Conservation (phyloP, 2,329 filamentous ascomycete species). For the Penicillium sp. region DNA sequence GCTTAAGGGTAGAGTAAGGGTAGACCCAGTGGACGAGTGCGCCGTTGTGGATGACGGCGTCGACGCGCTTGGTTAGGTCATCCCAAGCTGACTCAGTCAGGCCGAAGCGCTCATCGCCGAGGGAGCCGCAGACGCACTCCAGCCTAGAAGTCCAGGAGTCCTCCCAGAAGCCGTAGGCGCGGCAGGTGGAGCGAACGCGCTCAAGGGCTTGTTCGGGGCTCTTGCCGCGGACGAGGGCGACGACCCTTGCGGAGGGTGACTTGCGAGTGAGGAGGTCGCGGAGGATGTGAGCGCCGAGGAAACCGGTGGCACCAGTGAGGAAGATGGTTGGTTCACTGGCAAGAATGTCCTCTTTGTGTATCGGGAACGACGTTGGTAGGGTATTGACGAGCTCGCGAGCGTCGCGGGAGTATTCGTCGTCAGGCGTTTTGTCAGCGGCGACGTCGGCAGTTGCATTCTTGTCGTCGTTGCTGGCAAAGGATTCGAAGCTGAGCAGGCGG, state of each 20-base stretch:
- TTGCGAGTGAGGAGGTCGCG: constrained; percentile 72
- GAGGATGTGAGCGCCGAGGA: constrained; percentile 81
- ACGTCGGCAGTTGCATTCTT: constrained; percentile 48
- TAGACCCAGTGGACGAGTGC: constrained; percentile 80
- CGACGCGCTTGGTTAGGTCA: constrained; percentile 66
- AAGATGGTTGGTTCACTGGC: constrained; percentile 65
- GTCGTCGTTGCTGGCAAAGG: constrained; percentile 50
- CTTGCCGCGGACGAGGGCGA: constrained; percentile 77
- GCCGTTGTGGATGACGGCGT: constrained; percentile 82
- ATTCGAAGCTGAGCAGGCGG: constrained; percentile 51
- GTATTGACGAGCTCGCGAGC: constrained; percentile 52
- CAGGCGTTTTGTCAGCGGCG: constrained; percentile 38
- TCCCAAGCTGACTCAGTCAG: constrained; percentile 71
- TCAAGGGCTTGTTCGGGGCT: constrained; percentile 63
- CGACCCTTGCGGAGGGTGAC: constrained; percentile 63
- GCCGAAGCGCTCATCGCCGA: constrained; percentile 74
- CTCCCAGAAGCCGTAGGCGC: constrained; percentile 80
- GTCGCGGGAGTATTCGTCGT: constrained; percentile 57
- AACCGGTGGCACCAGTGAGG: constrained; percentile 88
- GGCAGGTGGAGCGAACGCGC: constrained; percentile 69
- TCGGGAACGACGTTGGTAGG: constrained; percentile 53
- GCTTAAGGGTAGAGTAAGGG: constrained; percentile 72
- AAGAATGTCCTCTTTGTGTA: constrained; percentile 40
- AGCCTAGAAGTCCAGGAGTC: constrained; percentile 67
- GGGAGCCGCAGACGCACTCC: constrained; percentile 72